Evolutionary conservation across 768 basidiomycete species (phyloP), one percentile per base, ranked within the genome.

Genomic region (Cyathus striatus): DNA sequence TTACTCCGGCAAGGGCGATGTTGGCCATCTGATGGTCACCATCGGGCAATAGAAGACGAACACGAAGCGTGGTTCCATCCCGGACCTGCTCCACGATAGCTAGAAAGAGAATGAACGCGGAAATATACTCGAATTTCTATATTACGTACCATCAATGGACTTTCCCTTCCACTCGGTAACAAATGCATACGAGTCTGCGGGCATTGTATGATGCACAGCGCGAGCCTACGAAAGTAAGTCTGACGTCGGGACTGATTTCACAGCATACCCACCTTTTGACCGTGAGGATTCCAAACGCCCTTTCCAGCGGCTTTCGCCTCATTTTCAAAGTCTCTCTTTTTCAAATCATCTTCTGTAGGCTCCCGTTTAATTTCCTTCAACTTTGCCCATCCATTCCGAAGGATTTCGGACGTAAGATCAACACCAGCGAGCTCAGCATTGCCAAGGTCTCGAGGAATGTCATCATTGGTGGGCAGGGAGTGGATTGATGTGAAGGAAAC

Each of bases 81-180:
- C 88, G 79, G 41, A 97, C 92, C 58, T 88, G 84, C 64, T 99
- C 95, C 45, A 98, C 90, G 47, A 97, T 78, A 38, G 87, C 93
- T 94, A 45, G 2, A 25, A 24, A 21, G 26, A 27, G n/a, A n/a
- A n/a, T n/a, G n/a, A n/a, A n/a, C n/a, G n/a, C n/a, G n/a, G n/a
- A n/a, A n/a, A n/a, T n/a, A n/a, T 26, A 49, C 26, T 21, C 37
- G n/a, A 25, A 41, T 16, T 17, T 13, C 23, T 26, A 23, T 23
- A 20, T 23, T 33, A 52, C 65, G 46, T 63, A 90, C 90, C 92
- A 56, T 96, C 92, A 43, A 99, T 68, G 4, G 79, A 66, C 59
- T 89, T 86, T n/a, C 87, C 91, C 61, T 94, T 96, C 83, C 90
- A 86, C 60, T 95, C 86, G 12, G 76, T 71, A 7, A 99, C 78